phyloP scores from a whole-genome alignment of 1,284 basidiomycete species.

The Microbotryum scabiosae region DNA sequence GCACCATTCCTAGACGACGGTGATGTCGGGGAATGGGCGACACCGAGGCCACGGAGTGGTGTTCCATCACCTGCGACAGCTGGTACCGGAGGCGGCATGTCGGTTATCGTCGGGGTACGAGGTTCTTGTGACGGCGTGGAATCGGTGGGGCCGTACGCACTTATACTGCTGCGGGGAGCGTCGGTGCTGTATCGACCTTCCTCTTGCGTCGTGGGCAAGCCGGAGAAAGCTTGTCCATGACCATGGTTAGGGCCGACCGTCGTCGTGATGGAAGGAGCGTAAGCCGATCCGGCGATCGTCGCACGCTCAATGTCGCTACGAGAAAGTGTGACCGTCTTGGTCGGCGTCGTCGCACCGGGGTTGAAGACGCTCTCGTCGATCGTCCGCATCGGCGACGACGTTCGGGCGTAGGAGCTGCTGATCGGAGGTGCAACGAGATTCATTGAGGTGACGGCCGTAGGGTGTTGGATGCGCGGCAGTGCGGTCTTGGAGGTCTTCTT shows the following conservation, averaged over 20 bases:
- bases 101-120: too few relatives aligned
- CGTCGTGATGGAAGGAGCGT: conserved; percentile 4
- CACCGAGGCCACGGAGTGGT: too few relatives aligned
- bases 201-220: background rate
- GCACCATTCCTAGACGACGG: too few relatives aligned
- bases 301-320: conserved; percentile 7
- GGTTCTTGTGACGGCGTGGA: too few relatives aligned
- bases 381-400: conserved; percentile 1
- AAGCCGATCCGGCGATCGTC: background rate
- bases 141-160: too few relatives aligned
- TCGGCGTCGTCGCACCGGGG: background rate
- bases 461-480: too few relatives aligned
- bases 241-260: conserved; percentile 17
- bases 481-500: conserved; percentile 1
- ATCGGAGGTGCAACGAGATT: background rate
- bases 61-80: too few relatives aligned
- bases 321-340: conserved; percentile 14
- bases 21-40: too few relatives aligned
- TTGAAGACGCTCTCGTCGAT: conserved; percentile 27
- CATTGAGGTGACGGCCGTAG: too few relatives aligned
- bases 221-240: conserved; percentile 1
- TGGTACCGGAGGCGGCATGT: too few relatives aligned
- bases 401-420: background rate
- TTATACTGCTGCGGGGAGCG: conserved; percentile 2
- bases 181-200: background rate